phyloP scores from a whole-genome alignment of 192 early-diverging fungal species.

The Helicostylum pulchrum region DNA sequence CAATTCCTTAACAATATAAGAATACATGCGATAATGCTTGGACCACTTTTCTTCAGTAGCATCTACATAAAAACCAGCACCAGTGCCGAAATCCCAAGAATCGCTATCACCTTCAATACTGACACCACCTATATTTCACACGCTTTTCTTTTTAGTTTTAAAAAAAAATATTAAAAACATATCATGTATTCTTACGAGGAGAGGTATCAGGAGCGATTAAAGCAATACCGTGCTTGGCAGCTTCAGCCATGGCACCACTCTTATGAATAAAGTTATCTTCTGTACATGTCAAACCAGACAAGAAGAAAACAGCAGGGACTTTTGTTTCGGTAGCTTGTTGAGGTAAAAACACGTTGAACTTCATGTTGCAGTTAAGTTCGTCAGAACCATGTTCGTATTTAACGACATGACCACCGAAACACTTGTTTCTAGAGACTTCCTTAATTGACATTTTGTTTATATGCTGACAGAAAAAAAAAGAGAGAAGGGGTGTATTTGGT shows the following conservation, averaged over 20 bases:
- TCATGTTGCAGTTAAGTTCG: slow-evolving; percentile 66
- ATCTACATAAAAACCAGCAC: slow-evolving; percentile 70
- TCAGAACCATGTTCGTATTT: slow-evolving; percentile 73
- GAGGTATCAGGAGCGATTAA: slow-evolving; percentile 85
- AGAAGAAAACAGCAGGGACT: slow-evolving; percentile 62
- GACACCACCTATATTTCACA: slow-evolving; percentile 41
- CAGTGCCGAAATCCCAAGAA: slow-evolving; percentile 64
- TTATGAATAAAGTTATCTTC: slow-evolving; percentile 92
- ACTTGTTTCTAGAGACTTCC: slow-evolving; percentile 56
- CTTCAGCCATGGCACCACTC: slow-evolving; percentile 63
- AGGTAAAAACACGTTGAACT: slow-evolving; percentile 76
- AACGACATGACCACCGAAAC: slow-evolving; percentile 63
- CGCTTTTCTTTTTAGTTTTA: not conserved
- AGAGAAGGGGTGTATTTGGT: not conserved
- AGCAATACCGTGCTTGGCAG: slow-evolving; percentile 67
- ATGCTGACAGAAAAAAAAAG: slow-evolving; percentile 1
- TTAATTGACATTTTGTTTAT: slow-evolving; percentile 5
- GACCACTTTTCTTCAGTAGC: slow-evolving; percentile 75
- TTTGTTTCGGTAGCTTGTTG: slow-evolving; percentile 31
- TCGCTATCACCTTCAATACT: slow-evolving; percentile 71
- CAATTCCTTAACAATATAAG: slow-evolving; percentile 76
- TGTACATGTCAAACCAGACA: slow-evolving; percentile 80
- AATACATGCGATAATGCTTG: slow-evolving; percentile 79
- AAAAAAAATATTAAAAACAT: not conserved
- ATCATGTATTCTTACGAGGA: slow-evolving; percentile 52